Evolutionary conservation across 257 asterid species (phyloP).

Genomic region (Petunia axillaris): DNA sequence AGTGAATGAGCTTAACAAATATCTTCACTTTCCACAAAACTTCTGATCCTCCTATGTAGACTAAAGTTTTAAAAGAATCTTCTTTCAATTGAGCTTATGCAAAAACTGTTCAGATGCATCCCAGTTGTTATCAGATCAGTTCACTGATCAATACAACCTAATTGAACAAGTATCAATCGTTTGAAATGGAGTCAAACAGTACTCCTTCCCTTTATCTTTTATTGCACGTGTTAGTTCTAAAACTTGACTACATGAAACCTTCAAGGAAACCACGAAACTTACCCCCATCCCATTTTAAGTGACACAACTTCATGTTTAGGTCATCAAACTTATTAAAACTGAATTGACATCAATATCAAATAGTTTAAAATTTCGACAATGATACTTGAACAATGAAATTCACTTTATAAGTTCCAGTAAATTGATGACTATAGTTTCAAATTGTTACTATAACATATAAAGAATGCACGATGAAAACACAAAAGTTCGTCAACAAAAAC

Average conservation of each 20-base stretch:
- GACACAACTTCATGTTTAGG: background rate
- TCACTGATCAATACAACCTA: background rate
- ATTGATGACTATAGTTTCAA: conserved; percentile 6
- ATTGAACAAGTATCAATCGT: background rate
- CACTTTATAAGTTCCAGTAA: background rate
- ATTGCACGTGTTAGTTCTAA: conserved; percentile 5
- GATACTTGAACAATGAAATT: background rate
- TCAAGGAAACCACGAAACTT: background rate
- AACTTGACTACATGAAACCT: background rate
- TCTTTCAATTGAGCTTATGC: background rate
- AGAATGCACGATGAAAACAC: background rate
- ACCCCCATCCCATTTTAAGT: background rate
- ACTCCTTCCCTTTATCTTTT: conserved; percentile 1
- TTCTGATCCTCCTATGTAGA: conserved; percentile 2
- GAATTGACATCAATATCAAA: background rate
- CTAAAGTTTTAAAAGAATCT: background rate
- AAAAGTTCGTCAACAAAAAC: background rate
- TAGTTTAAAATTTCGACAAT: background rate
- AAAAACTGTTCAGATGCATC: background rate
- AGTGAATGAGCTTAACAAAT: background rate
- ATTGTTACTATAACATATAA: background rate
- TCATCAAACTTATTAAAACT: background rate
- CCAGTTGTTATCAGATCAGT: background rate
- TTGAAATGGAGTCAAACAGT: background rate
- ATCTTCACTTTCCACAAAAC: background rate